Conservation (phyloP, 164 flowering plant species). For the Brasenia schreberi region DNA sequence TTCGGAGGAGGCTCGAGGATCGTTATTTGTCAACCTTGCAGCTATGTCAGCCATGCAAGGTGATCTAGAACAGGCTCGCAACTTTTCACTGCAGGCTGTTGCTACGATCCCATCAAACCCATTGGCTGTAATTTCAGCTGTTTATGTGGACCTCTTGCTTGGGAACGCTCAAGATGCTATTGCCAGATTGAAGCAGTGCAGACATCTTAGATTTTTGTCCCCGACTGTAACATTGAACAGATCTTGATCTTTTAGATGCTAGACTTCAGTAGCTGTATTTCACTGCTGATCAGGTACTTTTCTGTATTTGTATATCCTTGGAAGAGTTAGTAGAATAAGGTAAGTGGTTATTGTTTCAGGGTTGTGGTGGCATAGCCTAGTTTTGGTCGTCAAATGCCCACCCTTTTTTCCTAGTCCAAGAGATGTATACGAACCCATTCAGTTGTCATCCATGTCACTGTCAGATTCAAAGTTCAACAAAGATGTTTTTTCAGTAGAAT, state of each 20-base stretch:
- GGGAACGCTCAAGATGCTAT: slow-evolving; percentile 67
- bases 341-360: neutral
- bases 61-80: slow-evolving; percentile 51
- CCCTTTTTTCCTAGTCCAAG: neutral
- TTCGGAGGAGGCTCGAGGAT: slow-evolving; percentile 56
- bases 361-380: neutral
- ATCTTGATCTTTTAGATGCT: neutral
- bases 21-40: slow-evolving; percentile 54
- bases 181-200: slow-evolving; percentile 49
- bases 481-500: too few relatives aligned
- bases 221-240: slow-evolving; percentile 10
- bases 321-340: neutral
- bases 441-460: neutral
- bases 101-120: slow-evolving; percentile 32
- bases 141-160: slow-evolving; percentile 53
- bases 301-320: neutral
- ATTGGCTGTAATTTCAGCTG: slow-evolving; percentile 46
- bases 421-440: neutral
- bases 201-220: slow-evolving; percentile 40
- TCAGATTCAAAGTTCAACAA: neutral
- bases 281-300: neutral
- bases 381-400: neutral
- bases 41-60: slow-evolving; percentile 55
- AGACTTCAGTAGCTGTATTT: neutral
- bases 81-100: slow-evolving; percentile 37